Evolutionary conservation across 805 yeast species (phyloP).

Genomic region (Suhomyces kilbournensis): DNA sequence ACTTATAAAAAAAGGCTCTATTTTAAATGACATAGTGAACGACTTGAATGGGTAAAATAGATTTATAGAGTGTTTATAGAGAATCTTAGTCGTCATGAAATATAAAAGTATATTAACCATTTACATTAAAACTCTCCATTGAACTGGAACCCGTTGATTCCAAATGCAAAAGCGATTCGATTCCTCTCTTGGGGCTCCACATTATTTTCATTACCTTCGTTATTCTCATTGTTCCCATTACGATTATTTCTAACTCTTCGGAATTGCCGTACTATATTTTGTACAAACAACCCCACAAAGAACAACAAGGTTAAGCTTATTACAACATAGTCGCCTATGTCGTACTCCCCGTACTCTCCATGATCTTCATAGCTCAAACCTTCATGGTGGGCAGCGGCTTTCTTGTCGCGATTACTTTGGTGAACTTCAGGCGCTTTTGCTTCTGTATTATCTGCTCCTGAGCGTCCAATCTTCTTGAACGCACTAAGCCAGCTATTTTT

Average conservation of each 20-base stretch:
- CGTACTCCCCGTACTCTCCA: conserved; percentile 24
- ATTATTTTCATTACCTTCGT: background rate
- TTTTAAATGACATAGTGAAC: conserved; percentile 29
- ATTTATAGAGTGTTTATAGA: background rate
- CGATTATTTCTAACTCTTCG: conserved; percentile 21
- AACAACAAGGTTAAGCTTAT: conserved; percentile 26
- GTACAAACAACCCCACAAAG: conserved; percentile 27
- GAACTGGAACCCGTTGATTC: conserved; percentile 8
- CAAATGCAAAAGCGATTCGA: background rate
- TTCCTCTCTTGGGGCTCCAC: conserved; percentile 13
- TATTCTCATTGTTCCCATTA: conserved; percentile 6
- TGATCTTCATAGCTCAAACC: conserved; percentile 19
- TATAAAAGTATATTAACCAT: too few relatives aligned
- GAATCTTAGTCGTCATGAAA: background rate
- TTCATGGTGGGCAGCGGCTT: conserved; percentile 35
- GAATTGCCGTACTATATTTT: conserved; percentile 23
- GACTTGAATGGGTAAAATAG: conserved; percentile 17
- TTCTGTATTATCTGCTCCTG: conserved; percentile 2
- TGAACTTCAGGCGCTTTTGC: conserved; percentile 2
- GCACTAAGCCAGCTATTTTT: conserved; percentile 35
- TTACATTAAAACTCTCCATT: background rate
- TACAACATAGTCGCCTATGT: conserved; percentile 34
- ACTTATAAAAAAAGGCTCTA: conserved; percentile 18
- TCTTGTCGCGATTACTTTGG: conserved; percentile 14
- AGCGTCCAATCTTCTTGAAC: conserved; percentile 27